A percentile compares a stretch with the other conserved stretches of the same genome.
These are phyloP conservation scores for Picochlorum sp. DNA, from an alignment of 139 green algal species.

Conservation along the genomic window DNA sequence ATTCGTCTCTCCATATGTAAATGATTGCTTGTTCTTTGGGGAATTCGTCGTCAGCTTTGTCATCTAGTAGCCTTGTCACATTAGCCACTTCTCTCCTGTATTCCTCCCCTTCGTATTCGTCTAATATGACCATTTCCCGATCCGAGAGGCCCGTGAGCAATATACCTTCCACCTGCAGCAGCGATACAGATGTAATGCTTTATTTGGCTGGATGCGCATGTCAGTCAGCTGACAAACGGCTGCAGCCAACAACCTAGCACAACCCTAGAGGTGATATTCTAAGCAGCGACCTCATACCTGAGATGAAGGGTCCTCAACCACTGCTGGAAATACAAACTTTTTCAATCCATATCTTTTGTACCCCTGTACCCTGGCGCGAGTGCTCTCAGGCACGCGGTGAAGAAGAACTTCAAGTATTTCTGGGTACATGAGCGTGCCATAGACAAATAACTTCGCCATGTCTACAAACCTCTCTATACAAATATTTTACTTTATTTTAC, in stretches of 20 bases:
- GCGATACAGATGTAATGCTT: background rate
- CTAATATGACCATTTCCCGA: constrained; percentile 49
- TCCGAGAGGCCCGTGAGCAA: constrained; percentile 34
- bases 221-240: background rate
- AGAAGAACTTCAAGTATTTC: constrained; percentile 46
- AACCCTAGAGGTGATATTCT: too few species aligned
- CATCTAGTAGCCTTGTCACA: constrained; percentile 9
- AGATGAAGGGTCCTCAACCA: constrained; percentile 9
- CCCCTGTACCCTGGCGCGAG: constrained; percentile 33
- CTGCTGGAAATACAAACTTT: constrained; percentile 46
- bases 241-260: too few species aligned
- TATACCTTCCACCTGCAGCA: background rate
- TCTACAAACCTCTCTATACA: too few species aligned
- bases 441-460: constrained; percentile 28
- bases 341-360: constrained; percentile 46
- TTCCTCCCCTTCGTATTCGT: constrained; percentile 64
- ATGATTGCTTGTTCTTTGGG: background rate
- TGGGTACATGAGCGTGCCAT: constrained; percentile 34
- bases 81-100: constrained; percentile 36
- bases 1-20: background rate
- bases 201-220: background rate
- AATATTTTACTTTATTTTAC: too few species aligned
- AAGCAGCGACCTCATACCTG: too few species aligned
- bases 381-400: constrained; percentile 21
- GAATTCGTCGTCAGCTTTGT: too few species aligned